phyloP scores from a whole-genome alignment of 202 grass and related monocot genomes.

The Panicum virgatum region DNA sequence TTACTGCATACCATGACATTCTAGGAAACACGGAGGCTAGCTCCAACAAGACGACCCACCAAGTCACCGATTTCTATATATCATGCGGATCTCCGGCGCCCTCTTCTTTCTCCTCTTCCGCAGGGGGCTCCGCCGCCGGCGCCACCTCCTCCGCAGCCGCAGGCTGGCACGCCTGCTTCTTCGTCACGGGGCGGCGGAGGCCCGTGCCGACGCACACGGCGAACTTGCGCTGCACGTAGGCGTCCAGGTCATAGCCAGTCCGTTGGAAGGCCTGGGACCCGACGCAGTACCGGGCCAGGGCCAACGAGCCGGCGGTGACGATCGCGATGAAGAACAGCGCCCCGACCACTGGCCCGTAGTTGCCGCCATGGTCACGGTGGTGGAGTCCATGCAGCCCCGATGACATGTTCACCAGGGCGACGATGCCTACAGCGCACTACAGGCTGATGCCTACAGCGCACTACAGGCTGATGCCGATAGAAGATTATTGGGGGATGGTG shows the following conservation, averaged over 20 bases:
- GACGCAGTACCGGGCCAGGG: slow-evolving; percentile 43
- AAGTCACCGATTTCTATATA: not conserved
- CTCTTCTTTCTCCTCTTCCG: not conserved
- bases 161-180: too few relatives aligned
- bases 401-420: too few relatives aligned
- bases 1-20: not conserved
- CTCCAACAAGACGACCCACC: too few relatives aligned
- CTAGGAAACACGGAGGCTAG: not conserved
- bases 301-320: too few relatives aligned
- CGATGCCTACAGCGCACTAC: too few relatives aligned
- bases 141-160: not conserved
- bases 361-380: too few relatives aligned
- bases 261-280: not conserved
- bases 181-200: not conserved
- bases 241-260: slow-evolving; percentile 34
- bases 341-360: slow-evolving; percentile 33
- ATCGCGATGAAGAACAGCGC: too few relatives aligned
- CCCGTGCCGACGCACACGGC: slow-evolving; percentile 4
- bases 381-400: too few relatives aligned
- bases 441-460: too few relatives aligned
- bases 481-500: too few relatives aligned
- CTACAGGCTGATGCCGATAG: too few relatives aligned
- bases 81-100: not conserved
- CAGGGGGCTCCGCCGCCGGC: not conserved
- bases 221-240: slow-evolving; percentile 39